A percentile compares a stretch with the other conserved stretches of the same genome.
These are phyloP conservation scores for Simplicillium sp. DNA, from an alignment of 2,329 filamentous ascomycete genomes.

Conservation along the genomic window DNA sequence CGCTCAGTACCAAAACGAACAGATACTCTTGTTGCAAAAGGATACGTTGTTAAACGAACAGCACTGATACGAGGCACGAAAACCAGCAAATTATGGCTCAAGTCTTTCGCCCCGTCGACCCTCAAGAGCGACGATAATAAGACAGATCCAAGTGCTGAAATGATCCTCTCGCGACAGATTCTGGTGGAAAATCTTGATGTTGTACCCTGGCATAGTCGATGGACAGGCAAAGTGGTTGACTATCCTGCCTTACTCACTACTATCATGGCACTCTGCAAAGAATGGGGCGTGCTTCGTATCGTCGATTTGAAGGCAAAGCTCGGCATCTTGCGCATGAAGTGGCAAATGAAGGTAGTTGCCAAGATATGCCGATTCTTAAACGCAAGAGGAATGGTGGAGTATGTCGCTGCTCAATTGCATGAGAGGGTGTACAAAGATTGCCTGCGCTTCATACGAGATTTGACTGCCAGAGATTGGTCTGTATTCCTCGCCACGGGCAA, in stretches of 20 bases:
- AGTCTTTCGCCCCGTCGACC: conserved; percentile 40
- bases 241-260: conserved; percentile 47
- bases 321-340: conserved; percentile 41
- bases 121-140: conserved; percentile 20
- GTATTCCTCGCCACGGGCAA: conserved; percentile 41
- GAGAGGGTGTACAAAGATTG: conserved; percentile 52
- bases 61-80: conserved; percentile 48
- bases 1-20: conserved; percentile 53
- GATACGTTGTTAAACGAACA: conserved; percentile 52
- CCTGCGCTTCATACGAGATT: conserved; percentile 46
- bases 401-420: conserved; percentile 45
- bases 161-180: conserved; percentile 28
- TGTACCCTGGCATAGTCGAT: conserved; percentile 45
- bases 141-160: conserved; percentile 17
- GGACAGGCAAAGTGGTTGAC: conserved; percentile 50
- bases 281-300: conserved; percentile 49
- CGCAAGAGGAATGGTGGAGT: conserved; percentile 43
- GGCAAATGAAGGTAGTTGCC: conserved; percentile 51
- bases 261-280: conserved; percentile 46
- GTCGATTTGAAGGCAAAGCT: conserved; percentile 49
- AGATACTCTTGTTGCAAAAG: conserved; percentile 47
- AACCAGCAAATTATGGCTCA: conserved; percentile 54
- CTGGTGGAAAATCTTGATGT: conserved; percentile 37
- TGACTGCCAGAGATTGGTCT: conserved; percentile 47
- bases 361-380: conserved; percentile 50